A percentile compares a stretch with the other conserved stretches of the same genome.
Evolutionary conservation across 768 basidiomycete species (phyloP).

Genomic region (Basidioascus undulatus): DNA sequence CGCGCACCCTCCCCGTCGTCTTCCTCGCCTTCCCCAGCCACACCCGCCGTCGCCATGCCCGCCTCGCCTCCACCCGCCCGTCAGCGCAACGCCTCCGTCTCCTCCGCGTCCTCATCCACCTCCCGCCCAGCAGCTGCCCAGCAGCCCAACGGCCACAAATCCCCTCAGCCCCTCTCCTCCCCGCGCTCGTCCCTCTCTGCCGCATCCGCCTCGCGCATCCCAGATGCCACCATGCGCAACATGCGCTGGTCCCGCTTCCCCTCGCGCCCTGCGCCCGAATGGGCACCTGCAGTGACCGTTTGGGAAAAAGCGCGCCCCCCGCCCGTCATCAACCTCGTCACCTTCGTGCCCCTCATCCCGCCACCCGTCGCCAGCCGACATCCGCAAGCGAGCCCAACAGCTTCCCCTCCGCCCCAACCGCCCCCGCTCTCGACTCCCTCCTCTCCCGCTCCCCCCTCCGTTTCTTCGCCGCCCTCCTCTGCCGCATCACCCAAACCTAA

Average conservation of each 20-base stretch:
- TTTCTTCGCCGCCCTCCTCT: slow-evolving; percentile 13
- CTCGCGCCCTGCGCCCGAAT: background rate
- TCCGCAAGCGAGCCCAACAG: slow-evolving; percentile 19
- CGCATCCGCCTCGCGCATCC: background rate
- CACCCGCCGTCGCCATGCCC: background rate
- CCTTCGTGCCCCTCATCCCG: background rate
- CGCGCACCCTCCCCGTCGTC: background rate
- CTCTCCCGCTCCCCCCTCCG: slow-evolving; percentile 7
- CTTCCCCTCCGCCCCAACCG: slow-evolving; percentile 34
- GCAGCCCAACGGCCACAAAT: background rate
- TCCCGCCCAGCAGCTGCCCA: slow-evolving; percentile 29
- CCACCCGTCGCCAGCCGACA: slow-evolving; percentile 22
- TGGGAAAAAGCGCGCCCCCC: background rate
- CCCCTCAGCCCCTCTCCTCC: slow-evolving; percentile 22
- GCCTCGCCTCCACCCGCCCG: background rate
- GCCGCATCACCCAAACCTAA: slow-evolving; percentile 1
- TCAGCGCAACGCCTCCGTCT: background rate
- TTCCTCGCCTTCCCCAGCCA: background rate
- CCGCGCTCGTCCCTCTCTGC: background rate
- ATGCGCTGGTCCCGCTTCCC: background rate
- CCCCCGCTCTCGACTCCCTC: slow-evolving; percentile 29
- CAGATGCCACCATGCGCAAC: background rate
- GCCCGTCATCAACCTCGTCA: background rate
- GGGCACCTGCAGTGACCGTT: background rate
- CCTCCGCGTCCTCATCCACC: slow-evolving; percentile 25